Conservation (phyloP, 192 early-diverging fungal genomes). For the Helicostylum pulchrum region DNA sequence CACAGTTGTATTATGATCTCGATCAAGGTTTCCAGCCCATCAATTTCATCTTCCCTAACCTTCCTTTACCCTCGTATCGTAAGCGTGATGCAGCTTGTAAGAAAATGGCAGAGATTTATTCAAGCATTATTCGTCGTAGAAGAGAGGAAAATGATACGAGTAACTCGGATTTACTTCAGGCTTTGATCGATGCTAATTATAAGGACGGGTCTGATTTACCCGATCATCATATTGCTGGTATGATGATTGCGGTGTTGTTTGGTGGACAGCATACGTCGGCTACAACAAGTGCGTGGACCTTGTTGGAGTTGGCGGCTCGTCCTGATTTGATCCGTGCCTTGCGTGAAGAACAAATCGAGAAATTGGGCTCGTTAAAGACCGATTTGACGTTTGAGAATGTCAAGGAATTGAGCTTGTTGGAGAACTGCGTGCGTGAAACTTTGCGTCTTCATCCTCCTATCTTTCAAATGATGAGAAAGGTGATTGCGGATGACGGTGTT, state of each 20-base stretch:
- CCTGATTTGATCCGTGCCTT: constrained; percentile 68
- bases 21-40: constrained; percentile 92
- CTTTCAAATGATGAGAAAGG: constrained; percentile 91
- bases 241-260: constrained; percentile 97
- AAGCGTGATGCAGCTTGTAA: constrained; percentile 81
- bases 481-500: constrained; percentile 60
- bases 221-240: constrained; percentile 83
- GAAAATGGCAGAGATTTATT: constrained; percentile 79
- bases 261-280: constrained; percentile 97
- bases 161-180: constrained; percentile 71
- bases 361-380: constrained; percentile 53
- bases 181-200: constrained; percentile 82
- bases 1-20: constrained; percentile 91
- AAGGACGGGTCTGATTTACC: constrained; percentile 83
- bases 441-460: constrained; percentile 94
- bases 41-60: constrained; percentile 90
- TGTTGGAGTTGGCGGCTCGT: constrained; percentile 79
- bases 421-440: constrained; percentile 85
- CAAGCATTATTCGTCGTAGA: constrained; percentile 77
- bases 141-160: constrained; percentile 42
- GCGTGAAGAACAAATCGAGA: constrained; percentile 68
- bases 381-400: constrained; percentile 68
- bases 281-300: constrained; percentile 89
- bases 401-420: constrained; percentile 72
- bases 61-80: constrained; percentile 87